A percentile compares a stretch with the other conserved stretches of the same genome.
Evolutionary conservation across 441 rosid genomes (phyloP).

Genomic region (Jatropha podagrica): DNA sequence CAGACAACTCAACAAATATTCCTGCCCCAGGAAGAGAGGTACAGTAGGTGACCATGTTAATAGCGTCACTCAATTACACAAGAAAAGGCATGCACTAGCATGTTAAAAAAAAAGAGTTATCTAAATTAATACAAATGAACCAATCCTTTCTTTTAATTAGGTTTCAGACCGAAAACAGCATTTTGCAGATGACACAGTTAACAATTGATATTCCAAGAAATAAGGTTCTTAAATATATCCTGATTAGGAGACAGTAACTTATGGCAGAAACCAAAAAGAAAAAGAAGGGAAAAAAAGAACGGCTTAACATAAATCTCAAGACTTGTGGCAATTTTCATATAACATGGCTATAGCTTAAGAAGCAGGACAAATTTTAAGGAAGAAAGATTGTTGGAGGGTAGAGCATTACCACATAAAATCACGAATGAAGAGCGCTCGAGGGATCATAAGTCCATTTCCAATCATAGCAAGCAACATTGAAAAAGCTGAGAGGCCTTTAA

Average conservation of each 20-base stretch:
- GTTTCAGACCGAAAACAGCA: background rate
- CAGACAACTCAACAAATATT: background rate
- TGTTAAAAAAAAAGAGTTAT: background rate
- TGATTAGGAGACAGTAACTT: background rate
- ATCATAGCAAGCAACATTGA: constrained; percentile 91
- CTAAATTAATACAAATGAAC: background rate
- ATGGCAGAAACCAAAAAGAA: too few relatives aligned
- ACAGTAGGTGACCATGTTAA: background rate
- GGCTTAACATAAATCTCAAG: background rate
- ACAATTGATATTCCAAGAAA: background rate
- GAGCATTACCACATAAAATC: constrained; percentile 90
- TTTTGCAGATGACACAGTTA: background rate
- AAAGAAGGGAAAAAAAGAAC: too few relatives aligned
- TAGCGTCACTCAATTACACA: background rate
- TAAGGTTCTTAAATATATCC: background rate
- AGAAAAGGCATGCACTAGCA: background rate
- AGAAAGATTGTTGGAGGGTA: background rate
- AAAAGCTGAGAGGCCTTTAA: constrained; percentile 79
- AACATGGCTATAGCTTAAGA: background rate
- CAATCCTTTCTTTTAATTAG: background rate
- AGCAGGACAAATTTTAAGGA: background rate
- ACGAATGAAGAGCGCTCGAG: constrained; percentile 88
- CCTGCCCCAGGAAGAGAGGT: background rate
- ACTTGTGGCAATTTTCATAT: background rate
- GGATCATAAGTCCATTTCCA: constrained; percentile 93